phyloP scores from a whole-genome alignment of 2,329 filamentous ascomycete genomes.

The Aspergillus floridensis region DNA sequence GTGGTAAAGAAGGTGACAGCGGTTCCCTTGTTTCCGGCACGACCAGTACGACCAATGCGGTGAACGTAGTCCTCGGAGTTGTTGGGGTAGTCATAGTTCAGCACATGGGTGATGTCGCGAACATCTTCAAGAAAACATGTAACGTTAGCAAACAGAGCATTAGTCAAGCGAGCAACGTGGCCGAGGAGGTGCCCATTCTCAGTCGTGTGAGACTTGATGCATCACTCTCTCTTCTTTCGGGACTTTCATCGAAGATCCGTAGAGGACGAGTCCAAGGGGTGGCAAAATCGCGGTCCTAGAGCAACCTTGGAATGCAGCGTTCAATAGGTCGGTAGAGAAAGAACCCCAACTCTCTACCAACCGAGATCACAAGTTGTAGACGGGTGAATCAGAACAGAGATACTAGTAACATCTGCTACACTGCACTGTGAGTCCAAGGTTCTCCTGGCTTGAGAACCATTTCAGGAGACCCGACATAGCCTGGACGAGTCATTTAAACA shows the following conservation, averaged over 20 bases:
- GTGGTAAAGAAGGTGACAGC: constrained; percentile 98
- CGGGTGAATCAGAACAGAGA: constrained; percentile 61
- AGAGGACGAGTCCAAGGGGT: constrained; percentile 51
- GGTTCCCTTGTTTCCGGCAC: constrained; percentile 83
- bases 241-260: constrained; percentile 43
- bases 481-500: constrained; percentile 84
- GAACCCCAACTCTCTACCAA: constrained; percentile 75
- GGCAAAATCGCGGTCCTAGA: constrained; percentile 62
- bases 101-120: constrained; percentile 99
- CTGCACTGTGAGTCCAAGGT: constrained; percentile 83
- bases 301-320: constrained; percentile 71
- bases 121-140: constrained; percentile 75
- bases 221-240: constrained; percentile 55
- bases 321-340: constrained; percentile 61
- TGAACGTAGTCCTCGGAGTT: constrained; percentile 72
- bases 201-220: constrained; percentile 61
- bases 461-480: constrained; percentile 69
- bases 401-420: constrained; percentile 64
- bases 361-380: constrained; percentile 59
- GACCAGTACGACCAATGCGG: constrained; percentile 66
- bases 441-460: constrained; percentile 77
- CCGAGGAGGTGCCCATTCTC: constrained; percentile 51
- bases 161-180: constrained; percentile 43
- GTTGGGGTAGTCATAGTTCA: constrained; percentile 99
- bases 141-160: constrained; percentile 73